A percentile compares a stretch with the other conserved stretches of the same genome.
phyloP scores from a whole-genome alignment of 2,329 filamentous ascomycete species.

The Aplosporella prunicola region DNA sequence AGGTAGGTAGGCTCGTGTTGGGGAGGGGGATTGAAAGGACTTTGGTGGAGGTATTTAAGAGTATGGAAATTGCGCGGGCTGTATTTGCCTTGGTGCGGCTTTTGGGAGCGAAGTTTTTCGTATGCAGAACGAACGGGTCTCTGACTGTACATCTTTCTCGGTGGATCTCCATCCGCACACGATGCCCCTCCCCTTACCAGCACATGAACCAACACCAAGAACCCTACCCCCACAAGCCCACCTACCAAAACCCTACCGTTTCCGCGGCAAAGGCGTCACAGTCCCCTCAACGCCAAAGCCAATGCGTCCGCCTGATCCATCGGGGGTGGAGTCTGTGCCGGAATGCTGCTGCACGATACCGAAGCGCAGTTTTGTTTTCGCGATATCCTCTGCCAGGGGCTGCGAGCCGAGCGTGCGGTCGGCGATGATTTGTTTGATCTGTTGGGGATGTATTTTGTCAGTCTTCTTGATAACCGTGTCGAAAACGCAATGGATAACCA shows the following conservation, averaged over 20 bases:
- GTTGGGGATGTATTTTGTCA: too few relatives aligned
- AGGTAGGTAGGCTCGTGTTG: conserved; percentile 1
- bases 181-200: too few relatives aligned
- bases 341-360: background rate
- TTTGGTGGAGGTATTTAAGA: background rate
- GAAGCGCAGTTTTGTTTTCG: background rate
- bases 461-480: background rate
- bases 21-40: background rate
- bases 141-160: too few relatives aligned
- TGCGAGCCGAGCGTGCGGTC: background rate
- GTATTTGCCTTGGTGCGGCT: too few relatives aligned
- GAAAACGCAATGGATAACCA: background rate
- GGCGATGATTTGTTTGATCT: background rate
- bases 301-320: background rate
- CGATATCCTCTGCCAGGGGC: background rate
- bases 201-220: too few relatives aligned
- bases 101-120: too few relatives aligned
- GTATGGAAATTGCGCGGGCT: too few relatives aligned
- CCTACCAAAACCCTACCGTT: too few relatives aligned
- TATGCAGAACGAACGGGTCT: too few relatives aligned
- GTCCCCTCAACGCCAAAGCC: background rate
- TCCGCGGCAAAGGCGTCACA: background rate
- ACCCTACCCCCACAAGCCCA: too few relatives aligned
- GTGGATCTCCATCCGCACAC: too few relatives aligned
- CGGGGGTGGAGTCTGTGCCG: too few relatives aligned